These are phyloP conservation scores for Ceratocystis papillata DNA, from an alignment of 2,329 filamentous ascomycete genomes.

Conservation along the genomic window DNA sequence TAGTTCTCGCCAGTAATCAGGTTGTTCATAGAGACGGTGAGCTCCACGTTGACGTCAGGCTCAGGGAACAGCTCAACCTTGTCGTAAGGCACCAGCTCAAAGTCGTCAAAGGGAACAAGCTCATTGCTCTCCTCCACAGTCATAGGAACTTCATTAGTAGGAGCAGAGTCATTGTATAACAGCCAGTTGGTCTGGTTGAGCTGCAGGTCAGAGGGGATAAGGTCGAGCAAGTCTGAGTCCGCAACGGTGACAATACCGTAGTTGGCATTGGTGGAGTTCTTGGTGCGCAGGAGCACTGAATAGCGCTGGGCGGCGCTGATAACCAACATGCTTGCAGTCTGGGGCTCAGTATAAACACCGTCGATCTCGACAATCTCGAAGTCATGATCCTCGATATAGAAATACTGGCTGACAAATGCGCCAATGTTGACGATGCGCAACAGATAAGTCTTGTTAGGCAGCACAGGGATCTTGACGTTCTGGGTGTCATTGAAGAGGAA, in stretches of 20 bases:
- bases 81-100: slow-evolving; percentile 43
- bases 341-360: slow-evolving; percentile 40
- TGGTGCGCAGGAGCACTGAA: slow-evolving; percentile 39
- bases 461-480: slow-evolving; percentile 36
- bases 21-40: slow-evolving; percentile 43
- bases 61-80: slow-evolving; percentile 38
- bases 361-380: slow-evolving; percentile 37
- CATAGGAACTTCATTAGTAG: slow-evolving; percentile 27
- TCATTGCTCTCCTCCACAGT: slow-evolving; percentile 33
- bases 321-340: slow-evolving; percentile 37
- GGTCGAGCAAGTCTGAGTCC: slow-evolving; percentile 26
- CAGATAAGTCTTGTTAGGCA: slow-evolving; percentile 43
- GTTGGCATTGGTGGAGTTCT: slow-evolving; percentile 36
- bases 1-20: slow-evolving; percentile 47
- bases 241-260: slow-evolving; percentile 34
- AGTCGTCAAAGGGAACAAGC: slow-evolving; percentile 48
- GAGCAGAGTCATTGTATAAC: slow-evolving; percentile 29
- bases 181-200: slow-evolving; percentile 35
- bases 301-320: slow-evolving; percentile 42
- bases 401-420: slow-evolving; percentile 41
- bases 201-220: slow-evolving; percentile 44
- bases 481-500: slow-evolving; percentile 44
- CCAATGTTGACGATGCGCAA: slow-evolving; percentile 44
- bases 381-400: slow-evolving; percentile 38
- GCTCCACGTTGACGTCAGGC: slow-evolving; percentile 41